Evolutionary conservation across 148 eudicot genomes (phyloP).

Genomic region (Suaeda aralocaspica): DNA sequence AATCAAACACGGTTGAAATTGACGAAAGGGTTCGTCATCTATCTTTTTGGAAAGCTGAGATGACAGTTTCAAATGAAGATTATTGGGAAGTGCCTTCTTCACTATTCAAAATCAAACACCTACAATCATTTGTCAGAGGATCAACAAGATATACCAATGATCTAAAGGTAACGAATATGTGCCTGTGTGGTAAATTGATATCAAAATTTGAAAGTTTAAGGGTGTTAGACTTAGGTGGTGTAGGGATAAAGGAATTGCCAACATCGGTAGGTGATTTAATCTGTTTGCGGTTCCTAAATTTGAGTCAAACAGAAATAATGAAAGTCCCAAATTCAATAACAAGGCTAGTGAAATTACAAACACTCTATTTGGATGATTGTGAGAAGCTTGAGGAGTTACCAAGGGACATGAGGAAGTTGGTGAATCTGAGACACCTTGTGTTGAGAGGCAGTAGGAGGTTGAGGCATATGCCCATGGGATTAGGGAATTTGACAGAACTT

Average conservation of each 20-base stretch:
- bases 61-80: too few relatives aligned
- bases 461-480: conserved; percentile 15
- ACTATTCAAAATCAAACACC: neutral
- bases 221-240: neutral
- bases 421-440: too few relatives aligned
- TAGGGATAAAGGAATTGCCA: conserved; percentile 2
- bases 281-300: conserved; percentile 8
- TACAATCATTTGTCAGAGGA: neutral
- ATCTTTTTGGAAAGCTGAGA: neutral
- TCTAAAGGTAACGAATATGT: too few relatives aligned
- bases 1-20: too few relatives aligned
- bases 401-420: too few relatives aligned
- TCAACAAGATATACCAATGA: too few relatives aligned
- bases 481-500: conserved; percentile 11
- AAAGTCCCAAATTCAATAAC: conserved; percentile 14
- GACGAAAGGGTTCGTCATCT: conserved; percentile 14
- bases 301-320: neutral
- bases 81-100: neutral
- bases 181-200: neutral
- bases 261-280: neutral
- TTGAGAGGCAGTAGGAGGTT: neutral
- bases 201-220: neutral
- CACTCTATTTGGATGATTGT: neutral
- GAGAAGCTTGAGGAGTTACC: conserved; percentile 5
- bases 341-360: neutral